These are phyloP conservation scores for Sphagnum tenellum DNA, from an alignment of 225 moss, liverwort and hornwort species.

Conservation along the genomic window DNA sequence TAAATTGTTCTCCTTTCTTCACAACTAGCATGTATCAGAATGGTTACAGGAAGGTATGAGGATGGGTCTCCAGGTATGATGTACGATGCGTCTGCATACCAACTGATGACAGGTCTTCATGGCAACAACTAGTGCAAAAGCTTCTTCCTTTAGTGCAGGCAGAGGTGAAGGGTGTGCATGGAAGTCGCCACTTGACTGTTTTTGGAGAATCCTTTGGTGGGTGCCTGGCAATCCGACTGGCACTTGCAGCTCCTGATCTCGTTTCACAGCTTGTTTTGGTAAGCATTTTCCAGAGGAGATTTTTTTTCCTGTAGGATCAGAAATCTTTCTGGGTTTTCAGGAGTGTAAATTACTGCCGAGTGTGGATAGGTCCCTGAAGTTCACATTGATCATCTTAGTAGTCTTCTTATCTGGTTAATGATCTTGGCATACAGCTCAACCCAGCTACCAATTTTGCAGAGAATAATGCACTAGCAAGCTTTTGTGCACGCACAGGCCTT, in stretches of 20 bases:
- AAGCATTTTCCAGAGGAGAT: constrained; percentile 1
- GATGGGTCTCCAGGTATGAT: constrained; percentile 45
- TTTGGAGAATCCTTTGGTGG: constrained; percentile 93
- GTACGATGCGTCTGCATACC: constrained; percentile 82
- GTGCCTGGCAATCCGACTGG: constrained; percentile 72
- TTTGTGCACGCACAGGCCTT: constrained; percentile 62
- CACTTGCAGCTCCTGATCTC: constrained; percentile 58
- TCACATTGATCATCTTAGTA: too few species aligned
- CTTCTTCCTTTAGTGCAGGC: constrained; percentile 40
- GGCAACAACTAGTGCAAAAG: constrained; percentile 59
- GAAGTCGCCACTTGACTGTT: constrained; percentile 57
- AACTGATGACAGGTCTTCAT: constrained; percentile 74
- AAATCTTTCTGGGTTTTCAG: background rate
- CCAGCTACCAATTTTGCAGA: constrained; percentile 71
- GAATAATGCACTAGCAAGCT: constrained; percentile 47
- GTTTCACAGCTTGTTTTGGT: constrained; percentile 76
- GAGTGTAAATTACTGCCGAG: too few species aligned
- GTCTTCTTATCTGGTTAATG: too few species aligned
- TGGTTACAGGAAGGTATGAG: too few species aligned
- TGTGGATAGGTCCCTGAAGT: too few species aligned
- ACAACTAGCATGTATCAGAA: too few species aligned
- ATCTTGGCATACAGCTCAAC: constrained; percentile 48
- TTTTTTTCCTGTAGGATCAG: background rate
- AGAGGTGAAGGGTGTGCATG: constrained; percentile 31
- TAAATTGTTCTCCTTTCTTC: too few species aligned